Percentiles rank a stretch among this genome's conserved stretches.
These are phyloP conservation scores for Venturia pyrina DNA, from an alignment of 2,329 filamentous ascomycete genomes.

Conservation along the genomic window DNA sequence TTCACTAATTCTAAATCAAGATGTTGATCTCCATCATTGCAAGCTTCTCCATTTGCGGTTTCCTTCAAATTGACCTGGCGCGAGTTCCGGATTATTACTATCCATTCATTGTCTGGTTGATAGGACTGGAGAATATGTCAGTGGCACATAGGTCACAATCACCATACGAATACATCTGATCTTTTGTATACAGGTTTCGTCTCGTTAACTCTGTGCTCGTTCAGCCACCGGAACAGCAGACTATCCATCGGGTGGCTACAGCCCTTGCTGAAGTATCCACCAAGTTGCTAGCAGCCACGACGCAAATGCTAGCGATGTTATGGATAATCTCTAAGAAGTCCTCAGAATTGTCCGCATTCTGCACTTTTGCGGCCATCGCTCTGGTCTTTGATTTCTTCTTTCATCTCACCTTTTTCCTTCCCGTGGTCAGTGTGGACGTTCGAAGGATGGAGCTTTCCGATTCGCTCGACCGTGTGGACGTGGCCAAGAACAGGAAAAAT, in stretches of 20 bases:
- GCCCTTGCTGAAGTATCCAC: constrained; percentile 66
- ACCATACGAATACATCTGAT: constrained; percentile 19
- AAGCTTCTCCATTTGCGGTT: constrained; percentile 69
- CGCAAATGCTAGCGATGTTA: constrained; percentile 59
- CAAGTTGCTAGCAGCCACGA: constrained; percentile 55
- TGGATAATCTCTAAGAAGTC: constrained; percentile 55
- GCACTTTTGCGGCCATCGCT: constrained; percentile 64
- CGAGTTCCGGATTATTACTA: constrained; percentile 66
- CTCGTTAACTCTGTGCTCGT: constrained; percentile 69
- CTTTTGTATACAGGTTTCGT: constrained; percentile 37
- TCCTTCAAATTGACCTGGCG: constrained; percentile 65
- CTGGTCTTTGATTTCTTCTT: constrained; percentile 70
- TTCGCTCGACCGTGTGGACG: constrained; percentile 43
- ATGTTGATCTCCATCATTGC: constrained; percentile 64
- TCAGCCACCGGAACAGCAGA: constrained; percentile 58
- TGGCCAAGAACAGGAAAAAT: background rate
- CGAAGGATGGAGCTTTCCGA: constrained; percentile 66
- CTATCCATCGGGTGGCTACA: constrained; percentile 59
- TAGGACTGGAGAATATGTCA: constrained; percentile 67
- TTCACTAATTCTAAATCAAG: constrained; percentile 16
- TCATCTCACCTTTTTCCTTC: constrained; percentile 68
- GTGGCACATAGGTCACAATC: constrained; percentile 16
- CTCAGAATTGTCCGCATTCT: constrained; percentile 63
- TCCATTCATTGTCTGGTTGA: constrained; percentile 64
- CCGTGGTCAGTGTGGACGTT: constrained; percentile 71